Percentiles rank a stretch among this genome's conserved stretches.
Evolutionary conservation across 192 early-diverging fungal genomes (phyloP).

Genomic region (Coemansia sp.): DNA sequence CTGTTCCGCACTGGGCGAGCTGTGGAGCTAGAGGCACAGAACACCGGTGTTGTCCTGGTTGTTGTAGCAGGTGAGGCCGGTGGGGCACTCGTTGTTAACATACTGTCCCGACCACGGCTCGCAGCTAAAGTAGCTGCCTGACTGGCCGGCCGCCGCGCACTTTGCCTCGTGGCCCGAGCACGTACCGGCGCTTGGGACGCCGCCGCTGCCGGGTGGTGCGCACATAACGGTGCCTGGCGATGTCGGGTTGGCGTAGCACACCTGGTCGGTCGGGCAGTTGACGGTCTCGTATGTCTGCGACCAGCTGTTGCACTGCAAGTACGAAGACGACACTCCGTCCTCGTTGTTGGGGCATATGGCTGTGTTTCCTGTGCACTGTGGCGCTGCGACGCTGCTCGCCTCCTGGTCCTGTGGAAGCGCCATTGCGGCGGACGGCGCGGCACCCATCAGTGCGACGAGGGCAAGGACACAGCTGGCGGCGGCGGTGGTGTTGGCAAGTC

Average conservation of each 20-base stretch:
- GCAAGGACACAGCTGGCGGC: not conserved
- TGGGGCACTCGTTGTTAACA: slow-evolving; percentile 24
- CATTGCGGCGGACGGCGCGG: not conserved
- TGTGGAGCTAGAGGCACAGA: slow-evolving; percentile 12
- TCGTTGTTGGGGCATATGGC: slow-evolving; percentile 41
- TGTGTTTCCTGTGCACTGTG: slow-evolving; percentile 37
- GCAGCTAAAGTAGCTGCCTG: slow-evolving; percentile 40
- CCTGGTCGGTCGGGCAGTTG: slow-evolving; percentile 35
- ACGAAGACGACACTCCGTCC: slow-evolving; percentile 41
- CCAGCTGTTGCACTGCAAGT: slow-evolving; percentile 48
- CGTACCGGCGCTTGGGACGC: slow-evolving; percentile 32
- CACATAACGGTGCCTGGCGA: slow-evolving; percentile 36
- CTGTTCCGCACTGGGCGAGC: too few species aligned
- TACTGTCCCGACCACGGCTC: slow-evolving; percentile 43
- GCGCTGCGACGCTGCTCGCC: not conserved
- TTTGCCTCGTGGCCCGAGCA: slow-evolving; percentile 39
- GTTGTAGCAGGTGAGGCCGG: slow-evolving; percentile 36
- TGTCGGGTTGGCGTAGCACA: slow-evolving; percentile 50
- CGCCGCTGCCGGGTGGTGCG: slow-evolving; percentile 41
- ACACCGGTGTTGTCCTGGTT: slow-evolving; percentile 28
- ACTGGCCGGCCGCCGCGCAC: slow-evolving; percentile 25
- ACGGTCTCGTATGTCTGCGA: slow-evolving; percentile 29
- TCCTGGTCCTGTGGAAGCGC: not conserved
- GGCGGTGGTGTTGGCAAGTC: not conserved
- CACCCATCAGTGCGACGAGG: not conserved